A percentile compares a stretch with the other conserved stretches of the same genome.
These are phyloP conservation scores for Cyberlindnera nakhonratchasimensis DNA, from an alignment of 805 yeast species.

Conservation along the genomic window DNA sequence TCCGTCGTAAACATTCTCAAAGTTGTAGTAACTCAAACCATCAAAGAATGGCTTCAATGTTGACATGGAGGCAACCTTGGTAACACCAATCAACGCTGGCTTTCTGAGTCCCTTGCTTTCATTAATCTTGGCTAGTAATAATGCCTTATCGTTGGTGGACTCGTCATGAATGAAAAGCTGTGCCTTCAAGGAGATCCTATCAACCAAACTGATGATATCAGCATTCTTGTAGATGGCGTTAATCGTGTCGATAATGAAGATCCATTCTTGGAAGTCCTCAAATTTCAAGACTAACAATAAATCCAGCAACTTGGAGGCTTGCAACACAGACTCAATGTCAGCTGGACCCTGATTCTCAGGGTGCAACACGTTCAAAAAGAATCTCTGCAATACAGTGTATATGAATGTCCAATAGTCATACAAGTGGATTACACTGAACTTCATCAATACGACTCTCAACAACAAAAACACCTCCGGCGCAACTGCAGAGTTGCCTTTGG, in stretches of 20 bases:
- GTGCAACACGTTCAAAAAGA: constrained; percentile 39
- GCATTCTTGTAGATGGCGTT: constrained; percentile 48
- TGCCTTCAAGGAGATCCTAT: constrained; percentile 19
- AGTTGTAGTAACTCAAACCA: constrained; percentile 58
- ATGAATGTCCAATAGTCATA: constrained; percentile 68
- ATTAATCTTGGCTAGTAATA: constrained; percentile 18
- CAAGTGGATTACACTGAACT: constrained; percentile 61
- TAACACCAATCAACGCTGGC: constrained; percentile 38
- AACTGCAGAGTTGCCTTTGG: constrained; percentile 32
- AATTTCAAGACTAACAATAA: constrained; percentile 59
- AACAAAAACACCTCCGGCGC: constrained; percentile 48
- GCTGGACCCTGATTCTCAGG: constrained; percentile 31
- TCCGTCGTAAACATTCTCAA: constrained; percentile 62
- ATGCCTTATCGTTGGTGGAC: constrained; percentile 19
- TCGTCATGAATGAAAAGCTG: constrained; percentile 24
- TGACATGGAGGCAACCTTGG: constrained; percentile 36
- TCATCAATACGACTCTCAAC: constrained; percentile 61
- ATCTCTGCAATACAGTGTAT: constrained; percentile 53
- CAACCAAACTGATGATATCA: constrained; percentile 28
- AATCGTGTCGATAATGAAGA: constrained; percentile 69
- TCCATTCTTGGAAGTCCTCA: constrained; percentile 89
- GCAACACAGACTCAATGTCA: constrained; percentile 43
- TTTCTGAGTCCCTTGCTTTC: constrained; percentile 29
- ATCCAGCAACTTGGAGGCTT: constrained; percentile 78
- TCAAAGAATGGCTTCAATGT: constrained; percentile 64